Evolutionary conservation across 306 rosid genomes (phyloP).

Genomic region (Prunus fruticosa): DNA sequence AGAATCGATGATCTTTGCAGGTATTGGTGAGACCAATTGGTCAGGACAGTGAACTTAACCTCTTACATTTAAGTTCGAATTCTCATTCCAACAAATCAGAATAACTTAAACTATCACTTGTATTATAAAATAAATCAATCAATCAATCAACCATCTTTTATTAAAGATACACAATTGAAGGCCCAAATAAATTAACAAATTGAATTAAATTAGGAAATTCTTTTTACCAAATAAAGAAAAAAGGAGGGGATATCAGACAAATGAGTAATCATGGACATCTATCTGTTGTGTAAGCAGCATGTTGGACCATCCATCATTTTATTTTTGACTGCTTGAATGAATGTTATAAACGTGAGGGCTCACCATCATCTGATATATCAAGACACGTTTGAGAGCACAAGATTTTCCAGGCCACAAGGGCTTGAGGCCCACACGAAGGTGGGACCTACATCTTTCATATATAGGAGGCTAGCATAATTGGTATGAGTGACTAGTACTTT

Average conservation of each 20-base stretch:
- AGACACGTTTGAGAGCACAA: constrained; percentile 46
- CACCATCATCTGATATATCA: constrained; percentile 67
- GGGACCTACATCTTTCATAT: not conserved
- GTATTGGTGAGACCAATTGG: too few relatives aligned
- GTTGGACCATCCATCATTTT: constrained; percentile 60
- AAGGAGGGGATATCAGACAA: constrained; percentile 32
- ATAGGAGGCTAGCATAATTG: constrained; percentile 10
- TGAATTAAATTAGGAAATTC: not conserved
- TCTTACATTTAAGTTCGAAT: too few relatives aligned
- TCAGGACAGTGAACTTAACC: too few relatives aligned
- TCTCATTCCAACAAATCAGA: rapidly evolving
- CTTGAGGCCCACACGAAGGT: constrained; percentile 30
- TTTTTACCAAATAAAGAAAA: not conserved
- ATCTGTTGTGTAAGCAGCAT: constrained; percentile 56
- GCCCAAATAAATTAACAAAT: not conserved
- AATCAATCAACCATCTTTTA: not conserved
- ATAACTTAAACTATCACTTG: too few relatives aligned
- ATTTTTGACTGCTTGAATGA: constrained; percentile 51
- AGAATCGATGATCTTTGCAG: not conserved
- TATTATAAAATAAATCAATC: too few relatives aligned
- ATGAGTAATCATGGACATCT: constrained; percentile 52
- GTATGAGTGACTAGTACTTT: not conserved
- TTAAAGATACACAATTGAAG: not conserved
- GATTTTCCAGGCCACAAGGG: constrained; percentile 32
- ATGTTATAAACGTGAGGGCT: constrained; percentile 78